phyloP scores from a whole-genome alignment of 805 yeast genomes.

The Pichia thaimueangensis region DNA sequence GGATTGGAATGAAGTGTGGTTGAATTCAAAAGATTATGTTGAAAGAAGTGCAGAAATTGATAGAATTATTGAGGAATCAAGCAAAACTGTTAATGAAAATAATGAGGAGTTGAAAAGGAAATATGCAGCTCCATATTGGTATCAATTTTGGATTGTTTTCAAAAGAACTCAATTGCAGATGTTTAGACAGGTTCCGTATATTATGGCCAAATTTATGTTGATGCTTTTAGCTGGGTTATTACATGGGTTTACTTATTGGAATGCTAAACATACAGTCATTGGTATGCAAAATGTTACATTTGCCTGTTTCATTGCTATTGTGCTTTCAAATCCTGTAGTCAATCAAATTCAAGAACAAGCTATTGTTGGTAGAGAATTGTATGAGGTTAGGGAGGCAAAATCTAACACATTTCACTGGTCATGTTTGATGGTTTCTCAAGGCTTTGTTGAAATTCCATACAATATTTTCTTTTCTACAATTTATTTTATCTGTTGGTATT shows the following conservation, averaged over 20 bases:
- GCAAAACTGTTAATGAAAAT: slow-evolving; percentile 15
- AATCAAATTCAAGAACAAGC: slow-evolving; percentile 62
- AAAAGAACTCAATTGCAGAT: slow-evolving; percentile 35
- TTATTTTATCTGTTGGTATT: slow-evolving; percentile 36
- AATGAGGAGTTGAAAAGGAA: slow-evolving; percentile 7
- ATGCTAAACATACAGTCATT: slow-evolving; percentile 42
- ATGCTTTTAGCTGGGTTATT: slow-evolving; percentile 36
- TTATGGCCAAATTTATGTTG: slow-evolving; percentile 41
- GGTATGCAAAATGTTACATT: slow-evolving; percentile 58
- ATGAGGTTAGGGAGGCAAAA: slow-evolving; percentile 63
- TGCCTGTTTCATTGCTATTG: slow-evolving; percentile 47
- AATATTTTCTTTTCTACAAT: slow-evolving; percentile 44
- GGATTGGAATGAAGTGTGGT: slow-evolving; percentile 66
- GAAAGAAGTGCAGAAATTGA: slow-evolving; percentile 27
- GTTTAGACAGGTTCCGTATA: slow-evolving; percentile 34
- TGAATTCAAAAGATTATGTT: slow-evolving; percentile 24
- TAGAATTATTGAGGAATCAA: slow-evolving; percentile 17
- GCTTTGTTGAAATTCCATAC: slow-evolving; percentile 58
- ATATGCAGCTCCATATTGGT: slow-evolving; percentile 42
- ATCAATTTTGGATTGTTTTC: slow-evolving; percentile 31
- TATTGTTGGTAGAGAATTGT: slow-evolving; percentile 51
- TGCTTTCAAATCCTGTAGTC: slow-evolving; percentile 50
- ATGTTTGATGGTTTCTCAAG: slow-evolving; percentile 46
- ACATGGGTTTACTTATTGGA: slow-evolving; percentile 55
- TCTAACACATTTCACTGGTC: slow-evolving; percentile 75